Evolutionary conservation across 331 rosid species (phyloP).

Genomic region (Dryas integrifolia): DNA sequence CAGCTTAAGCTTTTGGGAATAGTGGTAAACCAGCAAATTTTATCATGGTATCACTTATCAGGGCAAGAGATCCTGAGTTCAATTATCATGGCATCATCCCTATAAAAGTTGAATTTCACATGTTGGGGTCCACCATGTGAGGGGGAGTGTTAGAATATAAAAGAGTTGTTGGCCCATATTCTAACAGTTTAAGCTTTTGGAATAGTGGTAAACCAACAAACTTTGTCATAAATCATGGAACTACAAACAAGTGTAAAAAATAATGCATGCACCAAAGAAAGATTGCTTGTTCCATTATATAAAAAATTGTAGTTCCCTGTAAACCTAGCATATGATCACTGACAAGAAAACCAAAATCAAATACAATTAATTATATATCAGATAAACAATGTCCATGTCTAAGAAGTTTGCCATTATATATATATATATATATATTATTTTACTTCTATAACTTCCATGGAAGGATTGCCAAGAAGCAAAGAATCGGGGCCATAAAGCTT

Average conservation of each 20-base stretch:
- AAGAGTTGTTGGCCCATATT: too few species aligned
- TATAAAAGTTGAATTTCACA: too few species aligned
- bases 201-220: not conserved
- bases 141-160: too few species aligned
- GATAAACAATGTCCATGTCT: not conserved
- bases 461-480: conserved; percentile 11
- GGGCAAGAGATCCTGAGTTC: too few species aligned
- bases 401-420: not conserved
- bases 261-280: not conserved
- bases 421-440: too few species aligned
- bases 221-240: not conserved
- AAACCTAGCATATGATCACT: not conserved
- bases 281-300: conserved; percentile 5
- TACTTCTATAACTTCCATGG: not conserved
- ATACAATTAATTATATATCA: not conserved
- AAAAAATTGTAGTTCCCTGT: not conserved
- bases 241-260: not conserved
- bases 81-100: too few species aligned
- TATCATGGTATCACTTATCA: too few species aligned
- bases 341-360: conserved; percentile 1
- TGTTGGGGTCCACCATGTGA: too few species aligned
- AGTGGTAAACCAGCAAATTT: too few species aligned
- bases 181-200: too few species aligned
- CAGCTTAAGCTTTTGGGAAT: too few species aligned
- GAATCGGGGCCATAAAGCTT: conserved; percentile 16